These are phyloP conservation scores for Lentinula detonsa DNA, from an alignment of 768 basidiomycete genomes.

Conservation along the genomic window DNA sequence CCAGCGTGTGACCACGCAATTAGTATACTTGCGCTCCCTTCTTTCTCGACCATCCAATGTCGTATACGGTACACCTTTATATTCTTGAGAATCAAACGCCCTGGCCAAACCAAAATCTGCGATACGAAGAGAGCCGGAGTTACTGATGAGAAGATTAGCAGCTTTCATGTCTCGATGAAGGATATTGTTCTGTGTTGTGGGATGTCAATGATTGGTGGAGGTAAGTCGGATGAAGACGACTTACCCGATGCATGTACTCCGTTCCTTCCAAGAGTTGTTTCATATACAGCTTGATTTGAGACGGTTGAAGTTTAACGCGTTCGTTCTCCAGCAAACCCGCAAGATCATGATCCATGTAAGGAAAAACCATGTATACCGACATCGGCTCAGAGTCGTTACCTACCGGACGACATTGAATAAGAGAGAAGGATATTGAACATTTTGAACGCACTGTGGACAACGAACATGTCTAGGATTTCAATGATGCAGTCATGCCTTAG, in stretches of 20 bases:
- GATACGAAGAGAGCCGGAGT: constrained; percentile 74
- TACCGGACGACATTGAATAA: constrained; percentile 15
- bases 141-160: constrained; percentile 92
- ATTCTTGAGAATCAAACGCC: constrained; percentile 49
- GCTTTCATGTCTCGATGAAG: constrained; percentile 99
- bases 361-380: constrained; percentile 97
- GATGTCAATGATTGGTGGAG: constrained; percentile 5
- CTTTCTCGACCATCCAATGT: constrained; percentile 12
- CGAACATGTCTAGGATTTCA: constrained; percentile 88
- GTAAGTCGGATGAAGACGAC: constrained; percentile 19
- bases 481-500: constrained; percentile 84
- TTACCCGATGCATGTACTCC: constrained; percentile 89
- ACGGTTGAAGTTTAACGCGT: constrained; percentile 73
- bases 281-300: constrained; percentile 94
- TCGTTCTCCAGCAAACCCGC: constrained; percentile 92
- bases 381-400: constrained; percentile 67
- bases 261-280: constrained; percentile 95
- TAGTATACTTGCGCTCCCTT: constrained; percentile 76
- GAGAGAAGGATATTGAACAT: neutral
- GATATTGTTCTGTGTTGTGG: constrained; percentile 72
- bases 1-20: constrained; percentile 94
- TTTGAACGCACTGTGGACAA: constrained; percentile 59
- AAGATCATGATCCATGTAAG: constrained; percentile 99
- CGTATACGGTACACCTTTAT: neutral
- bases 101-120: constrained; percentile 97